Evolutionary conservation across 768 basidiomycete genomes (phyloP), one percentile per base, ranked within the genome.

Genomic region (Dictyophora rubrovolvata): DNA sequence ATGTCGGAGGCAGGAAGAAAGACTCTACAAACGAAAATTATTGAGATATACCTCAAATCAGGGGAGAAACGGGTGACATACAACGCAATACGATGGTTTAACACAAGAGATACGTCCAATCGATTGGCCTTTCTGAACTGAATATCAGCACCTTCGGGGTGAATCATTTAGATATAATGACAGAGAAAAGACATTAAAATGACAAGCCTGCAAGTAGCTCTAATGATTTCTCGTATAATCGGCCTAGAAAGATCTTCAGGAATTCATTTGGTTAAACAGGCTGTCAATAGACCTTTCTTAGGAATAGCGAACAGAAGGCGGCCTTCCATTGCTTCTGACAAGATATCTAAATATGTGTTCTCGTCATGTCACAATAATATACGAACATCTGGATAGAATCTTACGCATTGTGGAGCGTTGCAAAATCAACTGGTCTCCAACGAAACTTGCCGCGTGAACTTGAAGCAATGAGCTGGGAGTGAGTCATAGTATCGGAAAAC

Each of bases 1-100:
- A 99, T 99, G 68, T 99, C 96, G 5, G 88, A 79, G 1, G 96
- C 96, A 21, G 96, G 94, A 21, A 98, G 86, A 74, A 99, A 98
- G 21, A 99, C 87, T 7, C 95, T 97, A 69, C 17, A 22, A 34
- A 47, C 51, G 5, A 14, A 18, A 18, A 6, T 17, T 22, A 18
- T 9, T 37, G 12, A 53, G 2, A 12, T 42, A 42, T n/a, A 42
- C 12, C 11, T 9, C 42, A 42, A 42, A 42, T 5, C 11, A 10
- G 28, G 53, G 16, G 9, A 23, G 34, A 10, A 33, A 61, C 4
- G 6, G 1, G 46, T n/a, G 14, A 72, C 88, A 60, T 66, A 95
- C 95, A 99, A 84, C 1, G 93, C 93, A 60, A 98, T 90, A 48
- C 84, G 84, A 67, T 93, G 94, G 69, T 99, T 99, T 63, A 86